phyloP scores from a whole-genome alignment of 371 early-diverging fungal species.

The Mucor mucedo region DNA sequence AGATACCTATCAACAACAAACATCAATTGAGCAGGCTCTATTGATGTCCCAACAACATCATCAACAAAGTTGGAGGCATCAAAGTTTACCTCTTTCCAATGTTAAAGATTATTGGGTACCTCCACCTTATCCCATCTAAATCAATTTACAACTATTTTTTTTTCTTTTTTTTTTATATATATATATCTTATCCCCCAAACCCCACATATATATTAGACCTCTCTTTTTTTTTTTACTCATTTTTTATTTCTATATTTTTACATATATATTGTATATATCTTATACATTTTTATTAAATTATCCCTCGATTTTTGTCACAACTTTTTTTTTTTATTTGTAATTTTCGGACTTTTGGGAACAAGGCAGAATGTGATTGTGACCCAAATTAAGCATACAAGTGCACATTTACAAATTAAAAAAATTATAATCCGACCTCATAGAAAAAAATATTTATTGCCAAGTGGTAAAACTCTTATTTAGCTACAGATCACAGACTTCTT shows the following conservation, averaged over 20 bases:
- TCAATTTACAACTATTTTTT: not conserved
- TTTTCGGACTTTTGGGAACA: no score
- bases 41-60: conserved; percentile 15
- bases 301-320: no score
- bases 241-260: not conserved
- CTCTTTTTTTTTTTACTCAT: not conserved
- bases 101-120: conserved; percentile 17
- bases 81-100: conserved; percentile 38
- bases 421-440: no score
- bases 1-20: conserved; percentile 2
- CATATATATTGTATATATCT: not conserved
- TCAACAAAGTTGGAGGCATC: conserved; percentile 39
- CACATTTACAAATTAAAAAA: no score
- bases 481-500: no score
- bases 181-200: not conserved
- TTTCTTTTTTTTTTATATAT: not conserved
- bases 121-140: conserved; percentile 20
- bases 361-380: no score
- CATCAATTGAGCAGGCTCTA: conserved; percentile 23
- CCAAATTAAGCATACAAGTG: no score
- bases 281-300: no score
- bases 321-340: no score
- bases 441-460: no score
- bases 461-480: no score
- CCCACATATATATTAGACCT: conserved; percentile 3